A percentile compares a stretch with the other conserved stretches of the same genome.
Evolutionary conservation across 345 rosid genomes (phyloP).

Genomic region (Moricandia arvensis): DNA sequence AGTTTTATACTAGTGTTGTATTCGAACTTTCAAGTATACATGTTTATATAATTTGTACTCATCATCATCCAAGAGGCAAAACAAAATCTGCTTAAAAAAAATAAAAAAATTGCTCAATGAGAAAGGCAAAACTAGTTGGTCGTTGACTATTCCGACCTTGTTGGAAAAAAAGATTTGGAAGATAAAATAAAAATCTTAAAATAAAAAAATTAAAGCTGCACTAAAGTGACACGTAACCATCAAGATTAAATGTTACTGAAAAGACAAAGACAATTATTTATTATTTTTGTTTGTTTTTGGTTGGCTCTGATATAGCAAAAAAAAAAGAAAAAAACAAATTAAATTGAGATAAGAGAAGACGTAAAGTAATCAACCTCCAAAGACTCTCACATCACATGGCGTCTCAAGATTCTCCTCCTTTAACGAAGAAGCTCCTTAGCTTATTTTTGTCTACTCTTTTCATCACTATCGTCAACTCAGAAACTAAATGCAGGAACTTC

Average conservation of each 20-base stretch:
- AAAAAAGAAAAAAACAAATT: background rate
- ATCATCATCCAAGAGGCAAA: background rate
- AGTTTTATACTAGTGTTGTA: background rate
- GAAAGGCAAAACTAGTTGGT: background rate
- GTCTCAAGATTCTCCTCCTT: background rate
- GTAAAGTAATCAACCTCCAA: background rate
- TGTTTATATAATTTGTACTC: background rate
- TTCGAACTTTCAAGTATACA: background rate
- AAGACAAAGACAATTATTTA: background rate
- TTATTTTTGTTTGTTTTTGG: background rate
- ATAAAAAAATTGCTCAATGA: background rate
- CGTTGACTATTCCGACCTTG: background rate
- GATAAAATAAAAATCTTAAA: background rate
- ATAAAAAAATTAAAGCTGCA: background rate
- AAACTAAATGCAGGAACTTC: slow-evolving; percentile 8
- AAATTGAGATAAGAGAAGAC: background rate
- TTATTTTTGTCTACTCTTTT: slow-evolving; percentile 1
- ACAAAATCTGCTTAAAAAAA: background rate
- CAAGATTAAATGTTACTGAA: background rate
- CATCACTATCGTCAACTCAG: background rate
- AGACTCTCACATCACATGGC: slow-evolving; percentile 20
- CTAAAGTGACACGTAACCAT: background rate
- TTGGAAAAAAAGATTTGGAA: background rate
- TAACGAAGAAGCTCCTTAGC: background rate
- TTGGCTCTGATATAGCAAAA: background rate